A percentile compares a stretch with the other conserved stretches of the same genome.
Evolutionary conservation across 2,329 filamentous ascomycete species (phyloP).

Genomic region (Fusarium camptoceras): DNA sequence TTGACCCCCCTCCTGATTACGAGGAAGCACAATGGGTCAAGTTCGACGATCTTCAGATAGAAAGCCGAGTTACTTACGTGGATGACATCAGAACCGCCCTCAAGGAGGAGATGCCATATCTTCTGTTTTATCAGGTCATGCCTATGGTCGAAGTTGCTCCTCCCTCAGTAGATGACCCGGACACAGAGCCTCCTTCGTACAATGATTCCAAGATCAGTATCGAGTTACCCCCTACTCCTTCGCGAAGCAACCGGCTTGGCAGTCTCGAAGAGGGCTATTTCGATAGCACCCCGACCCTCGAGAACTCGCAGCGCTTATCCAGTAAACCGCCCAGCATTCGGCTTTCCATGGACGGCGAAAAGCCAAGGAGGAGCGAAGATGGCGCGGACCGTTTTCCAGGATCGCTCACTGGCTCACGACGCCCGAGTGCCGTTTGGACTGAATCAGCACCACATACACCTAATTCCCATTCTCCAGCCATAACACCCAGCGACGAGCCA

Average conservation of each 20-base stretch:
- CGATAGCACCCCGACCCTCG: slow-evolving; percentile 43
- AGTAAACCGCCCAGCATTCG: slow-evolving; percentile 63
- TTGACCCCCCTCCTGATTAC: slow-evolving; percentile 72
- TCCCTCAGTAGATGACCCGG: slow-evolving; percentile 60
- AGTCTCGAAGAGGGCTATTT: slow-evolving; percentile 45
- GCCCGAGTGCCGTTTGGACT: slow-evolving; percentile 63
- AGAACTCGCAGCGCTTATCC: slow-evolving; percentile 34
- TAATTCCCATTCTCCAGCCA: slow-evolving; percentile 52
- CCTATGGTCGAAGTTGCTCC: slow-evolving; percentile 79
- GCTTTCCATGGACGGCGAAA: slow-evolving; percentile 67
- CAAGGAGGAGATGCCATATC: slow-evolving; percentile 89
- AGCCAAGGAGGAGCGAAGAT: slow-evolving; percentile 62
- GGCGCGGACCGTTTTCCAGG: slow-evolving; percentile 53
- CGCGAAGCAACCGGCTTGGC: slow-evolving; percentile 31
- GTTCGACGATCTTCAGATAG: slow-evolving; percentile 84
- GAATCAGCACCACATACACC: slow-evolving; percentile 57
- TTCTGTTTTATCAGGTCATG: slow-evolving; percentile 94
- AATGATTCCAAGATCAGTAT: slow-evolving; percentile 62
- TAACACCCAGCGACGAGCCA: slow-evolving; percentile 64
- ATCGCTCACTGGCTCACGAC: slow-evolving; percentile 55
- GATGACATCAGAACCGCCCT: slow-evolving; percentile 82
- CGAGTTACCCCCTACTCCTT: slow-evolving; percentile 48
- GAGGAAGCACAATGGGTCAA: slow-evolving; percentile 85
- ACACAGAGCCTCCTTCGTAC: slow-evolving; percentile 69
- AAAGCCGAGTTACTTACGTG: slow-evolving; percentile 78